phyloP scores from a whole-genome alignment of 805 yeast species.

The Yarrowia phangngaensis region DNA sequence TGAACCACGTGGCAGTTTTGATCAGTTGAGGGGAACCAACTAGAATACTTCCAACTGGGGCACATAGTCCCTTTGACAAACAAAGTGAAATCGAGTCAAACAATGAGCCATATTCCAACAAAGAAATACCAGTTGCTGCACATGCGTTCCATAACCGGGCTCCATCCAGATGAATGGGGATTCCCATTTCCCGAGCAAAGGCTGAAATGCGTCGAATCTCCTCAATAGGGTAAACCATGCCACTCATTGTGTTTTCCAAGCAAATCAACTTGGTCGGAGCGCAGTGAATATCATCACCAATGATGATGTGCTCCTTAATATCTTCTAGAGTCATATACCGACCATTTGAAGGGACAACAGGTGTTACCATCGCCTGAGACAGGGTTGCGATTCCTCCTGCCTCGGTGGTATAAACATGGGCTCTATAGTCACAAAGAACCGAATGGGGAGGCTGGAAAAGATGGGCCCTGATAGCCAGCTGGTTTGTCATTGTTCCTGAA shows the following conservation, averaged over 20 bases:
- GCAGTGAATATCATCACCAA: slow-evolving; percentile 77
- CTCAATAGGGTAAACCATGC: slow-evolving; percentile 72
- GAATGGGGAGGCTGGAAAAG: slow-evolving; percentile 79
- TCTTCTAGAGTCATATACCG: slow-evolving; percentile 75
- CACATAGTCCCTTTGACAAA: slow-evolving; percentile 84
- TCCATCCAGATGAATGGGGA: slow-evolving; percentile 82
- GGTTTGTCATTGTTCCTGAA: slow-evolving; percentile 89
- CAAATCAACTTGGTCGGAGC: slow-evolving; percentile 86
- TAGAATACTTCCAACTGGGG: slow-evolving; percentile 86
- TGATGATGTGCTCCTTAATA: slow-evolving; percentile 55
- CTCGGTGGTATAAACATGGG: slow-evolving; percentile 78
- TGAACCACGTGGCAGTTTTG: slow-evolving; percentile 73
- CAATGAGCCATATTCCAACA: slow-evolving; percentile 64
- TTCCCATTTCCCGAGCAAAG: slow-evolving; percentile 59
- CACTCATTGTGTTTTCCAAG: slow-evolving; percentile 85
- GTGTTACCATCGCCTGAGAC: slow-evolving; percentile 87
- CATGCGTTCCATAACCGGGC: slow-evolving; percentile 93
- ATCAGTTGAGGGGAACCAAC: slow-evolving; percentile 64
- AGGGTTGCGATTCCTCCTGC: slow-evolving; percentile 89
- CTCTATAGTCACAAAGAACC: slow-evolving; percentile 76
- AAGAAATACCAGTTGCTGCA: slow-evolving; percentile 63
- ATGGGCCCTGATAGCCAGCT: slow-evolving; percentile 73
- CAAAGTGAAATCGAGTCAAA: slow-evolving; percentile 91
- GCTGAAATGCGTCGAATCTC: slow-evolving; percentile 67
- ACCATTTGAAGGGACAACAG: slow-evolving; percentile 77